Evolutionary conservation across 2,329 filamentous ascomycete genomes (phyloP).

Genomic region (Sporothrix globosa): DNA sequence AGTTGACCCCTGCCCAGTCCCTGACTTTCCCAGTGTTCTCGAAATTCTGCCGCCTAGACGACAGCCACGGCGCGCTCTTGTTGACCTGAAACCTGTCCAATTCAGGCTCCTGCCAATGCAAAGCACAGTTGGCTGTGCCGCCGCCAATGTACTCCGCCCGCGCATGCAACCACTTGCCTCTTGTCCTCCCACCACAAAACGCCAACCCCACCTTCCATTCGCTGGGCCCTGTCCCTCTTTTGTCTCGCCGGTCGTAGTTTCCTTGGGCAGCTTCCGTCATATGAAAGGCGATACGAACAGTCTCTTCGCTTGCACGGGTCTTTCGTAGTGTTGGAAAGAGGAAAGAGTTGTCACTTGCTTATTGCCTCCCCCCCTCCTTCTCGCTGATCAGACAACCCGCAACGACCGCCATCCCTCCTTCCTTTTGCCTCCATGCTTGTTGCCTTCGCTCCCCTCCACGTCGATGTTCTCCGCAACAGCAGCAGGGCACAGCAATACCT

Average conservation of each 20-base stretch:
- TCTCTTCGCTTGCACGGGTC: constrained; percentile 8
- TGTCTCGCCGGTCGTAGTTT: not conserved
- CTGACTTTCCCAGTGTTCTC: not conserved
- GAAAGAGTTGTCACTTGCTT: not conserved
- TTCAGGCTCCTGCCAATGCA: constrained; percentile 24
- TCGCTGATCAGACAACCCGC: constrained; percentile 22
- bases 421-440: not conserved
- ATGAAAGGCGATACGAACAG: not conserved
- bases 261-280: constrained; percentile 13
- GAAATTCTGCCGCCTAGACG: constrained; percentile 18
- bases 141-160: not conserved
- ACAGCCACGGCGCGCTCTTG: constrained; percentile 1
- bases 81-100: constrained; percentile 29
- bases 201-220: constrained; percentile 20
- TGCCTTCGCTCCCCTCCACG: constrained; percentile 15
- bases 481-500: constrained; percentile 3
- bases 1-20: constrained; percentile 9
- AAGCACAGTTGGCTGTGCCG: not conserved
- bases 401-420: constrained; percentile 1
- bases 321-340: not conserved
- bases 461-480: constrained; percentile 15
- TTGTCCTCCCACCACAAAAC: constrained; percentile 4
- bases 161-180: constrained; percentile 25
- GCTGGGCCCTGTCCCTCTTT: not conserved
- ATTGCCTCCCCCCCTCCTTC: not conserved